A percentile compares a stretch with the other conserved stretches of the same genome.
phyloP scores from a whole-genome alignment of 2,329 filamentous ascomycete species.

The Xylaria sp. region DNA sequence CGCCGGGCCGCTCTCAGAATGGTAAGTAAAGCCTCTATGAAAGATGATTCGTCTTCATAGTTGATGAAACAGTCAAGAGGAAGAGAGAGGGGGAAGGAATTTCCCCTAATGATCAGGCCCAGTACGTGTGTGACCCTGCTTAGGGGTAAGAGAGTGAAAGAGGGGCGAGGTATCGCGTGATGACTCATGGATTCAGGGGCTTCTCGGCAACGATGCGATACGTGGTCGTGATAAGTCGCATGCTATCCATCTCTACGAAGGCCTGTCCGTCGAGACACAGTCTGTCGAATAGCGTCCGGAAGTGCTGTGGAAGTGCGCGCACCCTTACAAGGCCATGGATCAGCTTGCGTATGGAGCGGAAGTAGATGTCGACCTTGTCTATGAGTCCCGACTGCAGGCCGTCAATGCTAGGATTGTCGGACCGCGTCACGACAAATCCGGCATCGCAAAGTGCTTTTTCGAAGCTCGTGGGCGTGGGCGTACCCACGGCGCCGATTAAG shows the following conservation, averaged over 20 bases:
- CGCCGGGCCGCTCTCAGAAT: background rate
- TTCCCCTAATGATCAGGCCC: background rate
- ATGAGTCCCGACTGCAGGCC: conserved; percentile 48
- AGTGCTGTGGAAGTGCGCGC: conserved; percentile 44
- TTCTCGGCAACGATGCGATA: conserved; percentile 50
- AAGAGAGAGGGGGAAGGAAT: background rate
- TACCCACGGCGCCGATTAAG: conserved; percentile 50
- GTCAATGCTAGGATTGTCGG: conserved; percentile 48
- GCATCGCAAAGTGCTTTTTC: conserved; percentile 42
- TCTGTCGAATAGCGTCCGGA: conserved; percentile 49
- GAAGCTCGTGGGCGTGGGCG: conserved; percentile 44
- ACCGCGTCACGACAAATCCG: conserved; percentile 43
- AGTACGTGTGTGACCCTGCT: background rate
- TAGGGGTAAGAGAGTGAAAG: background rate
- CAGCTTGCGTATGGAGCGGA: conserved; percentile 44
- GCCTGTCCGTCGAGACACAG: conserved; percentile 49
- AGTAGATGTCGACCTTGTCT: conserved; percentile 50
- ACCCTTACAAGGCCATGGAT: conserved; percentile 45
- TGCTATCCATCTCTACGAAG: conserved; percentile 51
- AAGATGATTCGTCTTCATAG: too few relatives aligned
- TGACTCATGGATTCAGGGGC: conserved; percentile 6
- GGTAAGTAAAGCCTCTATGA: too few relatives aligned
- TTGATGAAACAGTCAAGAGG: background rate
- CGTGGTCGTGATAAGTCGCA: conserved; percentile 47
- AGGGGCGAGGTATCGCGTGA: background rate